Evolutionary conservation across 331 rosid species (phyloP).

Genomic region (Malus hybrid): DNA sequence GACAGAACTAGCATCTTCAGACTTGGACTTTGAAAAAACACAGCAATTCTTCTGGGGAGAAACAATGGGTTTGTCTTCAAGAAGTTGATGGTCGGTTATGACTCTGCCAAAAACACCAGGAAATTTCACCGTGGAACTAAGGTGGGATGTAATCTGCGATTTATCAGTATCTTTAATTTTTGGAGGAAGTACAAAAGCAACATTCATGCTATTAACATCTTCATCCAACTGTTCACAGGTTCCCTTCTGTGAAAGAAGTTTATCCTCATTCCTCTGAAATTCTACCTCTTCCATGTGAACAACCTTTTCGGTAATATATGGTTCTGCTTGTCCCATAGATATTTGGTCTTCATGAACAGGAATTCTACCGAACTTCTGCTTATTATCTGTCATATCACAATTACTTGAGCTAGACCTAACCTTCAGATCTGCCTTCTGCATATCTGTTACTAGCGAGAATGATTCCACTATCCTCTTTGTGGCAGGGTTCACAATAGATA

Average conservation of each 20-base stretch:
- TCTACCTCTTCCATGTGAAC: constrained; percentile 22
- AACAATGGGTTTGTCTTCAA: constrained; percentile 15
- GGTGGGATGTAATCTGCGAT: neutral
- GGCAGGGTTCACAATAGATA: constrained; percentile 2
- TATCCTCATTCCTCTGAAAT: constrained; percentile 14
- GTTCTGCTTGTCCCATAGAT: constrained; percentile 20
- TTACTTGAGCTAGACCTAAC: constrained; percentile 9
- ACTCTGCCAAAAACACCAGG: constrained; percentile 1
- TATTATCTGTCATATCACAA: constrained; percentile 13
- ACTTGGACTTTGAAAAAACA: constrained; percentile 14
- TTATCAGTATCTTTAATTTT: constrained; percentile 6
- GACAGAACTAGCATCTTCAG: constrained; percentile 3
- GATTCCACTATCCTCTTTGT: constrained; percentile 22
- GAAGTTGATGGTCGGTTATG: constrained; percentile 11
- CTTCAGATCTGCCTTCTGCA: constrained; percentile 18
- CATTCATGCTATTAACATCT: constrained; percentile 17
- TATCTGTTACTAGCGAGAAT: constrained; percentile 1
- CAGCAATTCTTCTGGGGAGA: constrained; percentile 17
- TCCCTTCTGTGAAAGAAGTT: constrained; percentile 10
- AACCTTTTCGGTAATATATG: constrained; percentile 10
- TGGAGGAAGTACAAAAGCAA: neutral
- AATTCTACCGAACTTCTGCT: constrained; percentile 13
- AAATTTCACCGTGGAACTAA: neutral
- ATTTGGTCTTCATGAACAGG: constrained; percentile 11
- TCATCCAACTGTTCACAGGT: constrained; percentile 21